A percentile compares a stretch with the other conserved stretches of the same genome.
These are phyloP conservation scores for Tilletia caries DNA, from an alignment of 1,284 basidiomycete species.

Conservation along the genomic window DNA sequence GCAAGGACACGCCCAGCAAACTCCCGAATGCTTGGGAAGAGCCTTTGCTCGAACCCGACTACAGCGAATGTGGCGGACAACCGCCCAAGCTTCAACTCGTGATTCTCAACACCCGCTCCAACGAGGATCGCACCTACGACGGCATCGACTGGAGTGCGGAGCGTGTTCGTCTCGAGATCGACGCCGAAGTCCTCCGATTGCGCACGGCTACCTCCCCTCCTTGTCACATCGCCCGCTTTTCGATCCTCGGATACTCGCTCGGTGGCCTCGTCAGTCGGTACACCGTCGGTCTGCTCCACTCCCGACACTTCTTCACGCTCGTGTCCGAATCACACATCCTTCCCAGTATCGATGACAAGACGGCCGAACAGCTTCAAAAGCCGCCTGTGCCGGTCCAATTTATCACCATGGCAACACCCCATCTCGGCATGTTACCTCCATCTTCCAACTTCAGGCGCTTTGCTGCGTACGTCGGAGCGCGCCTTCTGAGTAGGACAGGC, in stretches of 20 bases:
- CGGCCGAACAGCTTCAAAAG: background rate
- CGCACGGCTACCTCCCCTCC: constrained; percentile 64
- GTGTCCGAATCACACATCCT: background rate
- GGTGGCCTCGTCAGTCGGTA: constrained; percentile 78
- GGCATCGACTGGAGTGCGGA: constrained; percentile 73
- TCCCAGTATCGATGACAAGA: background rate
- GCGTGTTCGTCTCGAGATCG: constrained; percentile 65
- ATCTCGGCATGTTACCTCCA: constrained; percentile 62
- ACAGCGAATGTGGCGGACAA: constrained; percentile 9
- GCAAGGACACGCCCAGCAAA: background rate
- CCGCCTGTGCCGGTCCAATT: constrained; percentile 66
- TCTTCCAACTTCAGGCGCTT: constrained; percentile 65
- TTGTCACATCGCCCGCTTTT: constrained; percentile 64
- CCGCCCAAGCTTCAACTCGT: constrained; percentile 53
- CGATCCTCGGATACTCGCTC: constrained; percentile 63
- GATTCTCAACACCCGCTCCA: constrained; percentile 61
- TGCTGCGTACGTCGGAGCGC: constrained; percentile 66
- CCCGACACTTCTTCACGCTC: constrained; percentile 48
- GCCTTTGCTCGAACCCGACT: constrained; percentile 17
- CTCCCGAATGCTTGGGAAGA: constrained; percentile 18
- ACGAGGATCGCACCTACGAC: constrained; percentile 68
- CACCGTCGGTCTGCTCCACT: constrained; percentile 68
- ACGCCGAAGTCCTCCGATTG: constrained; percentile 27
- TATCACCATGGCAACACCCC: constrained; percentile 76
- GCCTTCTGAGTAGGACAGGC: constrained; percentile 76